phyloP scores from a whole-genome alignment of 2,329 filamentous ascomycete species.

The Penicillium sp. region DNA sequence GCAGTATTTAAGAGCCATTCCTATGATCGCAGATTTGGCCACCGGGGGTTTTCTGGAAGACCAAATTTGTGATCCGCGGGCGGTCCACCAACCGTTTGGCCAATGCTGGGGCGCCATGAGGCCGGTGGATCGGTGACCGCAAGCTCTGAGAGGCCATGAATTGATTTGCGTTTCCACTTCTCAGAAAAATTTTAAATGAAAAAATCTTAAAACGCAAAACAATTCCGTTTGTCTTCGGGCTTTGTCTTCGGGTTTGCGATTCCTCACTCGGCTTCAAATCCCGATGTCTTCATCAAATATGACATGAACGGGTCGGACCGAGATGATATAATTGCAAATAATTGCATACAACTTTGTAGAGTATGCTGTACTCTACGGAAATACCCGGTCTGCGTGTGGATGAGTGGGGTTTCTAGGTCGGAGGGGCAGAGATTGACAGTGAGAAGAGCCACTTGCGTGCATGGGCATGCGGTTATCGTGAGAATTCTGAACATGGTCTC shows the following conservation, averaged over 20 bases:
- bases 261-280: not conserved
- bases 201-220: not conserved
- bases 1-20: not conserved
- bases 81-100: not conserved
- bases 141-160: not conserved
- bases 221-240: not conserved
- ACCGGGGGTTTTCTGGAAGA: not conserved
- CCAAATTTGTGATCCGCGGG: constrained; percentile 1
- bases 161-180: not conserved
- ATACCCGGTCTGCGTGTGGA: not conserved
- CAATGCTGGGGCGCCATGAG: not conserved
- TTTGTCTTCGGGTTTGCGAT: not conserved
- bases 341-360: not conserved
- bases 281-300: not conserved
- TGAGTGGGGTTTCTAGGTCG: not conserved
- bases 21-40: not conserved
- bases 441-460: not conserved
- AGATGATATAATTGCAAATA: not conserved
- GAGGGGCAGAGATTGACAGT: constrained; percentile 1
- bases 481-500: not conserved
- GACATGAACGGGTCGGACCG: not conserved
- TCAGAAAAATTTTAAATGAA: not conserved
- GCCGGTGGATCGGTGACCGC: not conserved
- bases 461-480: not conserved
- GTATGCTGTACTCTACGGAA: not conserved